These are phyloP conservation scores for Musa itinerans DNA, from an alignment of 176 grass and related monocot genomes.

Conservation along the genomic window DNA sequence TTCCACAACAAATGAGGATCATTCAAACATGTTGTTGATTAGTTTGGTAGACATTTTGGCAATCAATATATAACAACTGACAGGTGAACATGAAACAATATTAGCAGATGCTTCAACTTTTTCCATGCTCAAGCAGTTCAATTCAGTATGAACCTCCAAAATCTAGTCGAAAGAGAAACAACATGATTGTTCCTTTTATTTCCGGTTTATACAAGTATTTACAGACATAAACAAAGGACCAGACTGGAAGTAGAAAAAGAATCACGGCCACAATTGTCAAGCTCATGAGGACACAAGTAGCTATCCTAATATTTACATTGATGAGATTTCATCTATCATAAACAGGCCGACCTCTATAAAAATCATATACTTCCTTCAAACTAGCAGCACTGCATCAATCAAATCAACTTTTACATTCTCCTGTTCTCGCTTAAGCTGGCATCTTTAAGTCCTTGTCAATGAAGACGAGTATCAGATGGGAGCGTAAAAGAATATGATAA, in stretches of 20 bases:
- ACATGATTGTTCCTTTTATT: too few relatives aligned
- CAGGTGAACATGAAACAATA: too few relatives aligned
- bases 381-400: background rate
- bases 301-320: slow-evolving; percentile 1
- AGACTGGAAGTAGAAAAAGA: background rate
- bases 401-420: background rate
- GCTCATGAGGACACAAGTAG: background rate
- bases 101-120: too few relatives aligned
- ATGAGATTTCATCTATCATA: background rate
- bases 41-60: too few relatives aligned
- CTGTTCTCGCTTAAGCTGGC: background rate
- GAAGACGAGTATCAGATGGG: background rate
- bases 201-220: too few relatives aligned
- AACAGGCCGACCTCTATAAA: background rate
- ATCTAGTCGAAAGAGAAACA: background rate
- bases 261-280: background rate
- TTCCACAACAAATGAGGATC: too few relatives aligned
- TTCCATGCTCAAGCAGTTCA: too few relatives aligned
- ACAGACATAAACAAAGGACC: background rate
- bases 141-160: too few relatives aligned
- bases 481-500: background rate
- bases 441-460: background rate
- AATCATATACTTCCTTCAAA: background rate
- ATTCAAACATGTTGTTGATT: too few relatives aligned
- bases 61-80: too few relatives aligned